Base-by-base conservation (phyloP, 495 filamentous ascomycete genomes). In the Aspergillus bridgeri region DNA sequence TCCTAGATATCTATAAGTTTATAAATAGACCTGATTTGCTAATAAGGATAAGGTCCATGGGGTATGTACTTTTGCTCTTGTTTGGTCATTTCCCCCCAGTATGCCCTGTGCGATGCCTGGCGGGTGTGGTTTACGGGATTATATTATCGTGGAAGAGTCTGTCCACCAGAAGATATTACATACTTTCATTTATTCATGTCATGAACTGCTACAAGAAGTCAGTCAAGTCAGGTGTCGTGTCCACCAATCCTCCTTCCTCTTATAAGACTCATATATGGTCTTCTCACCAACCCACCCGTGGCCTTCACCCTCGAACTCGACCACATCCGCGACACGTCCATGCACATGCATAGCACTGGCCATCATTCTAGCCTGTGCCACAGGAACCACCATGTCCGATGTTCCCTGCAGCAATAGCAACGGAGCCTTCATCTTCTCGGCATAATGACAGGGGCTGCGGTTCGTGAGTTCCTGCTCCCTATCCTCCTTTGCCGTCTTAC, bases 341-440 rank as follows among this genome's bases (percentile, higher is more conserved):
- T 65, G 63, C n/a, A 58, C 59, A 53, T 65, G 65, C 56, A 81
- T 66, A 22, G 65, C 69, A 29, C 61, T 54, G 19, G 66, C 66
- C 69, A 83, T 80, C 45, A 71, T 71, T 38, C 62, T 58, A 15
- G 78, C 74, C 62, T 83, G 80, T 38, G 65, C 65, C 22, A 79
- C 63, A 15, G 79, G 78, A 42, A 81, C 80, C 6, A 81, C 69
- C 33, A 65, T 70, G 64, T 83, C 80, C 2, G 51, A 60, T n/a
- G 66, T 68, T 1, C 80, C 80, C 51, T 81, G 79, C 33, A 81
- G 57, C 19, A 83, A 57, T 42, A 83, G 53, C 56, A 81, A 52
- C 5, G 78, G 75, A 7, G 73, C 66, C 54, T 65, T 68, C 53
- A 82, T 80, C n/a, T 66, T 62, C 20, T 75, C 62, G 0, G 74